These are phyloP conservation scores for Linnemannia elongata DNA, from an alignment of 192 early-diverging fungal species.

Conservation along the genomic window DNA sequence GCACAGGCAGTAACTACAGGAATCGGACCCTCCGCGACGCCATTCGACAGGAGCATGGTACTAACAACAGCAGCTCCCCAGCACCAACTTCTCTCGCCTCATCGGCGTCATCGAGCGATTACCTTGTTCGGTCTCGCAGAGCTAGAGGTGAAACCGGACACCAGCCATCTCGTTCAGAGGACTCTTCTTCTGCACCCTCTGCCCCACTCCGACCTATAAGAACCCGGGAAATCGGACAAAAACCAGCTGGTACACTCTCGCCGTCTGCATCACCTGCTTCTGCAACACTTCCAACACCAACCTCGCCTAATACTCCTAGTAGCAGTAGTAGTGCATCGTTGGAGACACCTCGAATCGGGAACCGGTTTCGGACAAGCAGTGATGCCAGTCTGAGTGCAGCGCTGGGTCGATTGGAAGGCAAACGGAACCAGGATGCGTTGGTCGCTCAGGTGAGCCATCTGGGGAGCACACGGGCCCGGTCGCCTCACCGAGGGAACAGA, in stretches of 20 bases:
- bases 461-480: slow-evolving; percentile 43
- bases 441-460: slow-evolving; percentile 41
- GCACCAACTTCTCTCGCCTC: slow-evolving; percentile 4
- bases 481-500: slow-evolving; percentile 29
- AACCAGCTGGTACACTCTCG: background rate
- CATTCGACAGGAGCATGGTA: background rate
- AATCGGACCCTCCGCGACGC: slow-evolving; percentile 6
- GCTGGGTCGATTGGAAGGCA: slow-evolving; percentile 50
- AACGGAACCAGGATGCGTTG: slow-evolving; percentile 34
- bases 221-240: background rate
- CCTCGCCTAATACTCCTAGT: background rate
- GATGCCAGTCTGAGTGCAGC: slow-evolving; percentile 50
- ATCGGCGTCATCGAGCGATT: slow-evolving; percentile 12
- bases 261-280: background rate
- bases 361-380: slow-evolving; percentile 40
- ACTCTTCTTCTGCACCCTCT: background rate
- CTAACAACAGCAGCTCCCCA: background rate
- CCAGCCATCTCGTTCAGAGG: slow-evolving; percentile 18
- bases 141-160: slow-evolving; percentile 13
- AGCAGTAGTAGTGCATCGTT: slow-evolving; percentile 2
- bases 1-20: background rate
- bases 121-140: slow-evolving; percentile 19
- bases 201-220: background rate
- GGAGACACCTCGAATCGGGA: slow-evolving; percentile 16
- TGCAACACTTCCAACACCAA: background rate